phyloP scores from a whole-genome alignment of 345 rosid species.

The Eucalyptus erythrocorys region DNA sequence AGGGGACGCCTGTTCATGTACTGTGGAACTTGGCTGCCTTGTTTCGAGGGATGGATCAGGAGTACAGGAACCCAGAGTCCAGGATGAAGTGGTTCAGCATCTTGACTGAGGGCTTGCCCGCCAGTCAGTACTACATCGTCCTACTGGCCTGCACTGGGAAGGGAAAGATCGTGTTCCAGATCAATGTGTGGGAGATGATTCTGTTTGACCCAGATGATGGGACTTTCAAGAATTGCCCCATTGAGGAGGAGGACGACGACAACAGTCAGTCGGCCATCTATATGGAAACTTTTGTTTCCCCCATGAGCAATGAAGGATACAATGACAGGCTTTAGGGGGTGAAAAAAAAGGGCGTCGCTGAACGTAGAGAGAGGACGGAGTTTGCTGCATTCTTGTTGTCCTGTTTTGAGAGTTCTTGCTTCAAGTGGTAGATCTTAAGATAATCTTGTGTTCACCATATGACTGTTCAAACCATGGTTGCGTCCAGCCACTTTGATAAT shows the following conservation, averaged over 20 bases:
- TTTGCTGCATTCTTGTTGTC: neutral
- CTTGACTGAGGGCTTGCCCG: neutral
- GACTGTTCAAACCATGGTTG: neutral
- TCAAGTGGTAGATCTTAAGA: neutral
- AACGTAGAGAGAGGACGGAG: neutral
- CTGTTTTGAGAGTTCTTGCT: neutral
- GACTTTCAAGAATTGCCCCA: neutral
- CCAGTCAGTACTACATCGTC: neutral
- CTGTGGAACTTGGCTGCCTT: neutral
- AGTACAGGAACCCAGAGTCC: neutral
- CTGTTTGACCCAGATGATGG: neutral
- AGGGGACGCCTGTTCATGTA: neutral
- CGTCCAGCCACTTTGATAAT: neutral
- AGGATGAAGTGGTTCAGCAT: neutral
- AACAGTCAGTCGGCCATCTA: rapidly evolving
- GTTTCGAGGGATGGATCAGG: neutral
- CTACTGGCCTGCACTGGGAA: neutral
- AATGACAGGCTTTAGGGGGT: neutral
- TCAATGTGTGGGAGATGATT: neutral
- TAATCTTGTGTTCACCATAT: neutral
- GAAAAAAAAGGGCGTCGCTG: neutral
- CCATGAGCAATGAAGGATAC: neutral
- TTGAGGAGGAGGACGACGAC: neutral
- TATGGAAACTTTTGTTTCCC: neutral
- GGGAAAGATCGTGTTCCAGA: neutral